Evolutionary conservation across 176 grass and related monocot species (phyloP).

Genomic region (Panicum miliaceum): DNA sequence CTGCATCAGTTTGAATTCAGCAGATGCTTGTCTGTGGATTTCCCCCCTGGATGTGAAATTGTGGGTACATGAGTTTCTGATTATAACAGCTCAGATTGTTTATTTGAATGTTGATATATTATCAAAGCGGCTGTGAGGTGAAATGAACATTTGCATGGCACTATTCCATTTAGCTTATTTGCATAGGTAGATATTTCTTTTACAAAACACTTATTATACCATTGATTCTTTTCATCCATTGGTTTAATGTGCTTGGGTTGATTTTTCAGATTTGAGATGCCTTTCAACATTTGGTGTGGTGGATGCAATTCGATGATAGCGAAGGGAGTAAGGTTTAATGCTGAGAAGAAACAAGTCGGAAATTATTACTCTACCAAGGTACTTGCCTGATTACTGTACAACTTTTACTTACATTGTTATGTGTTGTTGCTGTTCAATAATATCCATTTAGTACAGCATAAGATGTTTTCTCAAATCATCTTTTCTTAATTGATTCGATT

Average conservation of each 20-base stretch:
- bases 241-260: not conserved
- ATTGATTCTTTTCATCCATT: not conserved
- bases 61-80: not conserved
- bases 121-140: not conserved
- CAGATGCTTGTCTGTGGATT: not conserved
- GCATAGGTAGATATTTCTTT: not conserved
- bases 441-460: not conserved
- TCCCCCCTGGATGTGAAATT: not conserved
- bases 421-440: not conserved
- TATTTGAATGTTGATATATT: not conserved
- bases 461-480: not conserved
- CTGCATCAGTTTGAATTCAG: not conserved
- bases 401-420: not conserved
- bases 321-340: conserved; percentile 98
- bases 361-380: conserved; percentile 99
- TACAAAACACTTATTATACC: not conserved
- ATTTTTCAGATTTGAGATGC: conserved; percentile 88
- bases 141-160: not conserved
- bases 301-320: conserved; percentile 99
- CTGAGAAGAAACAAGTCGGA: conserved; percentile 99
- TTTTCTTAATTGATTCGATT: not conserved
- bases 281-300: conserved; percentile 96
- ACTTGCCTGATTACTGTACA: not conserved
- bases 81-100: not conserved
- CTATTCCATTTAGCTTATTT: not conserved